These are phyloP conservation scores for Talaromyces islandicus DNA, from an alignment of 2,329 filamentous ascomycete genomes.

Conservation along the genomic window DNA sequence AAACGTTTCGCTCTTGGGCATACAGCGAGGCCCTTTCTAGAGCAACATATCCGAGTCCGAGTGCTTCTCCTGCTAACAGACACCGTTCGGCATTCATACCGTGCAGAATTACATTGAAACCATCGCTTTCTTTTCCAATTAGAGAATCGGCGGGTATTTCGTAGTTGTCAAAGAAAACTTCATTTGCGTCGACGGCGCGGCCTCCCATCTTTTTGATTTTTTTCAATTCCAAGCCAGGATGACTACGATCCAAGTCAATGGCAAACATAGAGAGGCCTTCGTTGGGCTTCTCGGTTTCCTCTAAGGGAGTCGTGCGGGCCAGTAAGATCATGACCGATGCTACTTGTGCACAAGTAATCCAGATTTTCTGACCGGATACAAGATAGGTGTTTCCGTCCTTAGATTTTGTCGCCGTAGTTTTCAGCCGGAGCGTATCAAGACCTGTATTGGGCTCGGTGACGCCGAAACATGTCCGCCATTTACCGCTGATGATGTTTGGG, in stretches of 20 bases:
- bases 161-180: constrained; percentile 83
- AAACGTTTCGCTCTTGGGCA: constrained; percentile 57
- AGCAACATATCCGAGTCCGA: constrained; percentile 72
- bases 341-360: constrained; percentile 81
- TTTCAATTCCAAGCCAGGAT: constrained; percentile 59
- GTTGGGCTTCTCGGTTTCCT: constrained; percentile 63
- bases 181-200: constrained; percentile 74
- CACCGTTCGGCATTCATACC: constrained; percentile 77
- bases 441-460: constrained; percentile 81
- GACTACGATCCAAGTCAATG: constrained; percentile 62
- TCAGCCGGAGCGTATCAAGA: constrained; percentile 67
- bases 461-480: constrained; percentile 70
- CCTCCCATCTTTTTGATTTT: constrained; percentile 83
- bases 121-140: constrained; percentile 66
- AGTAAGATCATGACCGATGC: constrained; percentile 78
- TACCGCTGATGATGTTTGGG: constrained; percentile 64
- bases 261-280: constrained; percentile 76
- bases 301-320: constrained; percentile 65
- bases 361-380: constrained; percentile 76
- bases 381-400: constrained; percentile 55
- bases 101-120: constrained; percentile 73
- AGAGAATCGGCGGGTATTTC: constrained; percentile 57
- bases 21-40: constrained; percentile 58
- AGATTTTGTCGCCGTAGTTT: constrained; percentile 54
- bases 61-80: constrained; percentile 69